phyloP scores from a whole-genome alignment of 1,139 yeast genomes.

The Candida dubliniensis region DNA sequence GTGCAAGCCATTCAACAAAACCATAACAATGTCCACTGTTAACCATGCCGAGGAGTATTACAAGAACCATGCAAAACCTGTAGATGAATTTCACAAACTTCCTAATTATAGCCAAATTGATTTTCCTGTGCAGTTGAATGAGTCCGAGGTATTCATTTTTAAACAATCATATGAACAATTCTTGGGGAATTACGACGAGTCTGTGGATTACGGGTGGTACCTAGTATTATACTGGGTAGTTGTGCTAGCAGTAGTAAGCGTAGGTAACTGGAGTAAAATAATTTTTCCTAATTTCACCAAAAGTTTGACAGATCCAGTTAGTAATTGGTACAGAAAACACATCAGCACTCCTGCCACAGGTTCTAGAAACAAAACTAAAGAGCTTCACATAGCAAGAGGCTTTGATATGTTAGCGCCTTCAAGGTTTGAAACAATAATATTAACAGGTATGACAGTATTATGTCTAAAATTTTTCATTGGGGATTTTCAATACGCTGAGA shows the following conservation, averaged over 20 bases:
- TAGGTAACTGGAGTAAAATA: conserved; percentile 35
- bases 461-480: conserved; percentile 35
- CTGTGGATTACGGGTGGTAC: conserved; percentile 33
- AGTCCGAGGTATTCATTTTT: conserved; percentile 18
- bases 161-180: conserved; percentile 33
- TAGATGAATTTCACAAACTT: conserved; percentile 19
- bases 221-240: conserved; percentile 33
- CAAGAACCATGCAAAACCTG: conserved; percentile 30
- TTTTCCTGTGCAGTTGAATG: conserved; percentile 30
- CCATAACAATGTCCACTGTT: conserved; percentile 31
- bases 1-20: conserved; percentile 29
- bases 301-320: conserved; percentile 22
- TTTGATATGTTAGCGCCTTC: conserved; percentile 57
- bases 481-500: conserved; percentile 23
- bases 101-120: conserved; percentile 22
- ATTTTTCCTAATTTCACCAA: conserved; percentile 22
- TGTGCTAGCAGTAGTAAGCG: conserved; percentile 25
- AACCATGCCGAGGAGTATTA: conserved; percentile 40
- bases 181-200: conserved; percentile 41
- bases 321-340: conserved; percentile 26
- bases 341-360: conserved; percentile 32
- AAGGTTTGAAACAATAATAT: conserved; percentile 55
- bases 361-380: conserved; percentile 27
- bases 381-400: conserved; percentile 24
- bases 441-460: conserved; percentile 42